phyloP scores from a whole-genome alignment of 768 basidiomycete genomes.

The Gymnopilus junonius region DNA sequence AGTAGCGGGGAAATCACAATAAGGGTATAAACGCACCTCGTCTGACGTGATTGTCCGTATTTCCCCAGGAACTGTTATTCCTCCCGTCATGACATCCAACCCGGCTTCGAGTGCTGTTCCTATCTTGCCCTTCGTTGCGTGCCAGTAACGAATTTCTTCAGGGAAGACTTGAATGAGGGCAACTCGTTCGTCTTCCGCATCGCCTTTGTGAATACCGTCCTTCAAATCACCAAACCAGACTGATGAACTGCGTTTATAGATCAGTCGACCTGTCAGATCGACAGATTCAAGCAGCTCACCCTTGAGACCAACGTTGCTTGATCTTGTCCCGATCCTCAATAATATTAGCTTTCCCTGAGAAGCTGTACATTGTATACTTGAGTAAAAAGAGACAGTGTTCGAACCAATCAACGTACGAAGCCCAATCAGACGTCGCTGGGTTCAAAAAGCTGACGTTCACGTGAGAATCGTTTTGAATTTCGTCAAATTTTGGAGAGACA shows the following conservation, averaged over 20 bases:
- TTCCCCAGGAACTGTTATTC: slow-evolving; percentile 70
- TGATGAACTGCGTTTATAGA: slow-evolving; percentile 43
- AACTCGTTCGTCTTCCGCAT: slow-evolving; percentile 77
- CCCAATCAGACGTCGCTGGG: slow-evolving; percentile 75
- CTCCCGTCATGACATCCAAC: slow-evolving; percentile 64
- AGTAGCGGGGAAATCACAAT: background rate
- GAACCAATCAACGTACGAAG: slow-evolving; percentile 42
- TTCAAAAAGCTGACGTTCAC: slow-evolving; percentile 86
- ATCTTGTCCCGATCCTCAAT: slow-evolving; percentile 65
- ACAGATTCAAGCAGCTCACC: slow-evolving; percentile 37
- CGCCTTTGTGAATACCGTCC: slow-evolving; percentile 86
- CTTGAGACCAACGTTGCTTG: slow-evolving; percentile 64
- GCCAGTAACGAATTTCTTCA: slow-evolving; percentile 82
- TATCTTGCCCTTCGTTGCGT: slow-evolving; percentile 62
- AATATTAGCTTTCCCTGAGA: slow-evolving; percentile 73
- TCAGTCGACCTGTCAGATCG: background rate
- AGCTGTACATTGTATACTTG: slow-evolving; percentile 40
- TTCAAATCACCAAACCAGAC: slow-evolving; percentile 90
- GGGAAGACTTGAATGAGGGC: slow-evolving; percentile 80
- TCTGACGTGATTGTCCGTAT: slow-evolving; percentile 71
- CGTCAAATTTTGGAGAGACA: slow-evolving; percentile 72
- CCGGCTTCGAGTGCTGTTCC: slow-evolving; percentile 66
- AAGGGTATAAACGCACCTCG: slow-evolving; percentile 55
- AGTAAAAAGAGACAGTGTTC: background rate
- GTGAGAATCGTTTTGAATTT: slow-evolving; percentile 74